These are phyloP conservation scores for Tylopilus orsonianus DNA, from an alignment of 1,284 basidiomycete genomes.

Conservation along the genomic window DNA sequence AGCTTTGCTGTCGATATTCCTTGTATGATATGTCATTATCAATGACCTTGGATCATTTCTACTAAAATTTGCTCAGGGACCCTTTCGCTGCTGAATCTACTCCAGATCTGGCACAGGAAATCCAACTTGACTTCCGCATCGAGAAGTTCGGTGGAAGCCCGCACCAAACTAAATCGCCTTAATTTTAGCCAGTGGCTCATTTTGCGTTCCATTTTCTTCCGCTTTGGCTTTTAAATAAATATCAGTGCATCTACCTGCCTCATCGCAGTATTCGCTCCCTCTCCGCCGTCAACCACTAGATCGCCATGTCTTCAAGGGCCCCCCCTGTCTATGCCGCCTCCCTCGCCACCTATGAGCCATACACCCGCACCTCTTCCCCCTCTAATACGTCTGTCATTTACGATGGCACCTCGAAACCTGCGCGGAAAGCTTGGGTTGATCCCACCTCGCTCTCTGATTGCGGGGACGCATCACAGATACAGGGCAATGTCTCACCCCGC, in stretches of 20 bases:
- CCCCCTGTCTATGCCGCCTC: conserved; percentile 31
- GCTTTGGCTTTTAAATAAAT: conserved; percentile 30
- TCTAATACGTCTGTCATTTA: conserved; percentile 26
- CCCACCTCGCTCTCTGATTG: conserved; percentile 55
- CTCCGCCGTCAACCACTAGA: conserved; percentile 1
- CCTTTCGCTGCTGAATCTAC: conserved; percentile 24
- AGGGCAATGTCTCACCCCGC: conserved; percentile 58
- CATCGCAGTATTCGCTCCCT: conserved; percentile 4
- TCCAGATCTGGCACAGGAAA: conserved; percentile 18
- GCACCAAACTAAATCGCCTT: conserved; percentile 18
- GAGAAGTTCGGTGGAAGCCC: conserved; percentile 24
- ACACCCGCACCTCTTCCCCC: conserved; percentile 20
- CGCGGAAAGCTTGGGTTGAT: conserved; percentile 57
- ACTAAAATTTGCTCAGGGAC: conserved; percentile 8
- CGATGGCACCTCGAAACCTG: conserved; percentile 17
- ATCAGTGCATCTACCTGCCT: conserved; percentile 13
- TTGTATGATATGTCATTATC: conserved; percentile 7
- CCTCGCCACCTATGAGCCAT: conserved; percentile 27
- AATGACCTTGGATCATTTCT: conserved; percentile 9
- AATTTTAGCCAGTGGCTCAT: conserved; percentile 28
- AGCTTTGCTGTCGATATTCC: conserved; percentile 2
- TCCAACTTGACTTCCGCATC: conserved; percentile 23
- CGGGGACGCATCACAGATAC: conserved; percentile 51
- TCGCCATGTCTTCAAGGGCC: conserved; percentile 28
- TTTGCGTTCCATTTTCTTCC: conserved; percentile 16